These are phyloP conservation scores for Fraxinus americana DNA, from an alignment of 257 asterid genomes.

Conservation along the genomic window DNA sequence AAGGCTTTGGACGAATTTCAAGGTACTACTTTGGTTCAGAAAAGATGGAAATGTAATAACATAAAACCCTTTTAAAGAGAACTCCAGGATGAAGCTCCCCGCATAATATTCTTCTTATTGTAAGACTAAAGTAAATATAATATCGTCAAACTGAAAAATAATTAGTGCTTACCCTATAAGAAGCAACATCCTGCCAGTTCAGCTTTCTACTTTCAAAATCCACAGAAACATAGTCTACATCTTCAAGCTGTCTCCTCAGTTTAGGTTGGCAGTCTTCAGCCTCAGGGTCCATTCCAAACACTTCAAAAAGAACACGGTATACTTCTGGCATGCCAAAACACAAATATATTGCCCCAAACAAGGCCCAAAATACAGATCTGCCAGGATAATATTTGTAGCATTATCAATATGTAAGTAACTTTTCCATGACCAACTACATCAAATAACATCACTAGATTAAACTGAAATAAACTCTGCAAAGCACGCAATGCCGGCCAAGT, in stretches of 20 bases:
- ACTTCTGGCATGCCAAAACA: slow-evolving; percentile 99
- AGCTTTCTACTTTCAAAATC: slow-evolving; percentile 84
- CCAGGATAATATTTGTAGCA: slow-evolving; percentile 22
- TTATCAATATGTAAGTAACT: slow-evolving; percentile 12
- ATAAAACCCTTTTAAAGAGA: not conserved
- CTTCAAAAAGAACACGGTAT: slow-evolving; percentile 94
- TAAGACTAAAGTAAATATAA: not conserved
- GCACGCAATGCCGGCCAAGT: slow-evolving; percentile 1
- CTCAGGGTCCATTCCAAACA: slow-evolving; percentile 92
- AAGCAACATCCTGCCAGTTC: slow-evolving; percentile 93
- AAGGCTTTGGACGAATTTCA: not conserved
- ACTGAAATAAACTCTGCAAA: not conserved
- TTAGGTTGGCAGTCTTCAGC: slow-evolving; percentile 98
- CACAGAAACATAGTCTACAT: slow-evolving; percentile 86
- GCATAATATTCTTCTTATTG: not conserved
- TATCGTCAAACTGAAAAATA: not conserved
- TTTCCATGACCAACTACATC: not conserved
- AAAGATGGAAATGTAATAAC: slow-evolving; percentile 2
- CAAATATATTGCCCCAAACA: slow-evolving; percentile 96
- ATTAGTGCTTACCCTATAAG: slow-evolving; percentile 58
- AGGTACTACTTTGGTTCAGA: not conserved
- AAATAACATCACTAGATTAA: not conserved
- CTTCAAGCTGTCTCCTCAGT: slow-evolving; percentile 91
- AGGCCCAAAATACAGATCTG: slow-evolving; percentile 98
- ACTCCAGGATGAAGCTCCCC: slow-evolving; percentile 8